Evolutionary conservation across 2,329 filamentous ascomycete genomes (phyloP).

Genomic region (Phoma sp.): DNA sequence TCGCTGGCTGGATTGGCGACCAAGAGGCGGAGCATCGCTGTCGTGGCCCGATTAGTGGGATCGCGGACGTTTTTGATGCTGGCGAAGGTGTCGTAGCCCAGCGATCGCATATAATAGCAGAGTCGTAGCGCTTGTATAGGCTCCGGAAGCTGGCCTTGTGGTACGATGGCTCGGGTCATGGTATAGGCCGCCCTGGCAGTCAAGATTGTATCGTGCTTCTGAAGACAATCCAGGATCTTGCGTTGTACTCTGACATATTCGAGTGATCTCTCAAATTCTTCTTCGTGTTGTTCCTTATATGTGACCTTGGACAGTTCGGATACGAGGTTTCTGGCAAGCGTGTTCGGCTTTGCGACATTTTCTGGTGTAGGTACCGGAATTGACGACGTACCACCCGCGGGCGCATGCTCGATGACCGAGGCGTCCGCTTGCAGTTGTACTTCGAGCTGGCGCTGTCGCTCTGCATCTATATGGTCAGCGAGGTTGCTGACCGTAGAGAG

Average conservation of each 20-base stretch:
- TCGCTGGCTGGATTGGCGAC: constrained; percentile 17
- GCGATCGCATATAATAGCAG: constrained; percentile 43
- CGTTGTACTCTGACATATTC: constrained; percentile 28
- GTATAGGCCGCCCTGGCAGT: constrained; percentile 13
- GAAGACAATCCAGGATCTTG: constrained; percentile 21
- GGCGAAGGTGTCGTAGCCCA: constrained; percentile 31
- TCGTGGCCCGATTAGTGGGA: background rate
- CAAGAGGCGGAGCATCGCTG: constrained; percentile 14
- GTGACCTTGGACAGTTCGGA: constrained; percentile 15
- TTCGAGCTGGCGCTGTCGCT: background rate
- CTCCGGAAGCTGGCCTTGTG: background rate
- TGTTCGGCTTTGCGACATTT: background rate
- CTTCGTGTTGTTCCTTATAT: constrained; percentile 28
- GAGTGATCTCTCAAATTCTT: constrained; percentile 17
- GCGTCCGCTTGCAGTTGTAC: background rate
- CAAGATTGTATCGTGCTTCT: constrained; percentile 22
- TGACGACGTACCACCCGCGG: background rate
- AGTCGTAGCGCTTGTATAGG: constrained; percentile 30
- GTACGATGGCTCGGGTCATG: constrained; percentile 24
- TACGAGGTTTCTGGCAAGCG: constrained; percentile 11
- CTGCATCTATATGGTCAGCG: background rate
- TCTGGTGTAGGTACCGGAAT: background rate
- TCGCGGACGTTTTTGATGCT: constrained; percentile 3
- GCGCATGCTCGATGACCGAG: background rate
- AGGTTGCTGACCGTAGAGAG: background rate